Percentiles rank a stretch among this genome's conserved stretches.
These are phyloP conservation scores for Globisporangium canariense DNA, from an alignment of 352 stramenopile species.

Conservation along the genomic window DNA sequence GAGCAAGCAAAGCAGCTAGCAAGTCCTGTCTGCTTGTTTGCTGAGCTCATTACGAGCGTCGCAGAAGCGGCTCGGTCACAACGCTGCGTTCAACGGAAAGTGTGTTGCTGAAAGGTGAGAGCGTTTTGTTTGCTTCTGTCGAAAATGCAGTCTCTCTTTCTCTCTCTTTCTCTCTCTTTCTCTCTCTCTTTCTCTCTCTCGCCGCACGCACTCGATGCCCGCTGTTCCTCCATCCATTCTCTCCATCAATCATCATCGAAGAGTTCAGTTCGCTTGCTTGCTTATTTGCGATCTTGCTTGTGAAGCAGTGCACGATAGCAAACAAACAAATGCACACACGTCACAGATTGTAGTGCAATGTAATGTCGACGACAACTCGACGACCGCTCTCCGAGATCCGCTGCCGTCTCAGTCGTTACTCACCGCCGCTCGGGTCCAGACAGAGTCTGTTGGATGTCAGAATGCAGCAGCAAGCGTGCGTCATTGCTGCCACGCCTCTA, in stretches of 20 bases:
- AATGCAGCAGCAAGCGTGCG: background rate
- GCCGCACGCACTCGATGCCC: background rate
- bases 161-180: too few species aligned
- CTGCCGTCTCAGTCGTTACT: background rate
- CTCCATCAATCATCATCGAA: background rate
- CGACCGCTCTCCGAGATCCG: background rate
- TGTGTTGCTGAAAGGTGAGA: background rate
- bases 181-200: background rate
- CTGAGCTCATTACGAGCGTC: background rate
- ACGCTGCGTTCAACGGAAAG: background rate
- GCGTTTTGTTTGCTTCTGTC: background rate
- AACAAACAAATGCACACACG: background rate
- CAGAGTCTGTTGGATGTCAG: background rate
- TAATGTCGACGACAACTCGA: background rate
- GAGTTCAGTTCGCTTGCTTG: constrained; percentile 1
- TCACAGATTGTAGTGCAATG: background rate
- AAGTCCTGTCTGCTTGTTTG: background rate
- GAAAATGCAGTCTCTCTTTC: background rate
- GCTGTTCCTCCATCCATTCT: background rate
- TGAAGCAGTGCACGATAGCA: background rate
- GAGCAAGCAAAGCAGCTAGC: background rate
- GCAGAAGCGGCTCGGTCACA: background rate
- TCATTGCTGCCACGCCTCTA: background rate
- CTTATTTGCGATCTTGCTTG: background rate
- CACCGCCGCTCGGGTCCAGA: background rate